Evolutionary conservation across 2,329 filamentous ascomycete genomes (phyloP).

Genomic region (Aspergillus eucalypticola): DNA sequence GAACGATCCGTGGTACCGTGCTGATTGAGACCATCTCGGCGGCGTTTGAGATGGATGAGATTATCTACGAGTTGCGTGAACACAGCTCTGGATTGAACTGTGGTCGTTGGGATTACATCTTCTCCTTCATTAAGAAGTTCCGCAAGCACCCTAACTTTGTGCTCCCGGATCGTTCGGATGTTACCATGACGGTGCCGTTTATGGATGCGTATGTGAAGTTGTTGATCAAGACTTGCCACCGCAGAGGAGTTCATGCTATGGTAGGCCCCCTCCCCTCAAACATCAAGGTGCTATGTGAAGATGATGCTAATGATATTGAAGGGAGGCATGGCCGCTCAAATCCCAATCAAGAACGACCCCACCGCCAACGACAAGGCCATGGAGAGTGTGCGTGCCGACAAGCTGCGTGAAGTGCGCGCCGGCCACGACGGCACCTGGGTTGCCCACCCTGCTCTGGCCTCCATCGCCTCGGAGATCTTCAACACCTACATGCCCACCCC

Average conservation of each 20-base stretch:
- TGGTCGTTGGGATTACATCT: constrained; percentile 99
- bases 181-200: constrained; percentile 98
- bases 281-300: neutral
- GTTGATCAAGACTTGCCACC: constrained; percentile 97
- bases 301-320: constrained; percentile 10
- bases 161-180: constrained; percentile 82
- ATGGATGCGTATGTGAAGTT: constrained; percentile 98
- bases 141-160: constrained; percentile 91
- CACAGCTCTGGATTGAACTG: constrained; percentile 97
- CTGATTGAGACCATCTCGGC: constrained; percentile 97
- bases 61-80: constrained; percentile 97
- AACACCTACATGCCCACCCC: constrained; percentile 98
- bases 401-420: constrained; percentile 90
- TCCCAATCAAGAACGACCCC: constrained; percentile 94
- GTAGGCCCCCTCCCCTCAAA: constrained; percentile 35
- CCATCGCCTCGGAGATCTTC: constrained; percentile 89
- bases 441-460: constrained; percentile 86
- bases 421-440: constrained; percentile 98
- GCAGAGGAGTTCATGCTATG: constrained; percentile 97
- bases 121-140: constrained; percentile 99
- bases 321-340: constrained; percentile 96
- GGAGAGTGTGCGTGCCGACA: constrained; percentile 89
- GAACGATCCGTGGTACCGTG: constrained; percentile 91
- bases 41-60: constrained; percentile 99
- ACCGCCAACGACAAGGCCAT: constrained; percentile 91